These are phyloP conservation scores for Acanthamoeba triangularis DNA, from an alignment of 208 protist species.

Conservation along the genomic window DNA sequence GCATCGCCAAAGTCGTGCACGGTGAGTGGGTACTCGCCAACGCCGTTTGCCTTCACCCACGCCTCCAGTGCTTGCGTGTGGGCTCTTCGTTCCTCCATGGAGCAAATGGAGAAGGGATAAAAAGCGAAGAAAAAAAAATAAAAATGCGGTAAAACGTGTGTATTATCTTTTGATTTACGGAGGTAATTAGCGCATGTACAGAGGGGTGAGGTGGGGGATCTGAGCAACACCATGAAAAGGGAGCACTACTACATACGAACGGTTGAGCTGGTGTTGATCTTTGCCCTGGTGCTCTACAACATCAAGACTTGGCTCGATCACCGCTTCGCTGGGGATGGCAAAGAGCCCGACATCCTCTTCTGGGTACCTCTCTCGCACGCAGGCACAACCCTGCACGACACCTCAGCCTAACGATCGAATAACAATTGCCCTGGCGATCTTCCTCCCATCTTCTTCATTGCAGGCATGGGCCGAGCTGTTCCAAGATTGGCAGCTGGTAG, in stretches of 20 bases:
- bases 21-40: neutral
- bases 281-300: slow-evolving; percentile 53
- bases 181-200: too few relatives aligned
- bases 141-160: neutral
- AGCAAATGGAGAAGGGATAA: too few relatives aligned
- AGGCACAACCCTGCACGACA: neutral
- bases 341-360: neutral
- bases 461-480: slow-evolving; percentile 29
- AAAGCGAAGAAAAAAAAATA: neutral
- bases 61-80: neutral
- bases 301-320: slow-evolving; percentile 25
- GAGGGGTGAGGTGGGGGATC: too few relatives aligned
- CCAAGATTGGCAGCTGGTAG: slow-evolving; percentile 46
- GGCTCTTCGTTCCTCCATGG: neutral
- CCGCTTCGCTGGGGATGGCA: neutral
- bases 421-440: neutral
- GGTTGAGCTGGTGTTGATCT: slow-evolving; percentile 33
- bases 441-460: too few relatives aligned
- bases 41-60: neutral
- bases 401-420: neutral
- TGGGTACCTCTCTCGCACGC: neutral
- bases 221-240: slow-evolving; percentile 24
- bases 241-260: neutral
- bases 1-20: slow-evolving; percentile 36
- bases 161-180: neutral